Evolutionary conservation across 306 rosid species (phyloP).

Genomic region (Medicago ruthenica): DNA sequence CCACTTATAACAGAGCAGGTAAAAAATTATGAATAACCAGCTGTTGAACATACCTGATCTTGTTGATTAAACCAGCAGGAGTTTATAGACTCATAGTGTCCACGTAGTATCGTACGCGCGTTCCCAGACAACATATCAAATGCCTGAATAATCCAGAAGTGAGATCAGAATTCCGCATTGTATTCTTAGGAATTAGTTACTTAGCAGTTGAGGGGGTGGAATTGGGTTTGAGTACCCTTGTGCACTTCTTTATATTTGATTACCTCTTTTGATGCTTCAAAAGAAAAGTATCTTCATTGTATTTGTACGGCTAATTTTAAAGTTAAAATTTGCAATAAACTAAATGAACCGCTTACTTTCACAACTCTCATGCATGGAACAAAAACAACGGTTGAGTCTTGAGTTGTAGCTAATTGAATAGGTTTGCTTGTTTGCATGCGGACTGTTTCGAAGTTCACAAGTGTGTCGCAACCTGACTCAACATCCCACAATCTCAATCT

Average conservation of each 20-base stretch:
- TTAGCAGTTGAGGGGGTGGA: neutral
- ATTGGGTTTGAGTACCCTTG: conserved; percentile 1
- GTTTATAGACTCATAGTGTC: conserved; percentile 88
- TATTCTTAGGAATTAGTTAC: conserved; percentile 2
- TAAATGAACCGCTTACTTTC: conserved; percentile 55
- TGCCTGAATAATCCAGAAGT: conserved; percentile 60
- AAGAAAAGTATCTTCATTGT: conserved; percentile 27
- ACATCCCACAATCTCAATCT: conserved; percentile 93
- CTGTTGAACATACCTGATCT: conserved; percentile 71
- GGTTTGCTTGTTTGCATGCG: conserved; percentile 90
- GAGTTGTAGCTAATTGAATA: conserved; percentile 84
- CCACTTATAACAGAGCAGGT: conserved; percentile 19
- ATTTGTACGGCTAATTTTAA: conserved; percentile 28
- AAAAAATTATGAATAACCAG: conserved; percentile 10
- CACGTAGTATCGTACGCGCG: conserved; percentile 62
- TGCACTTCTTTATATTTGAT: neutral
- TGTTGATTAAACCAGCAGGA: conserved; percentile 79
- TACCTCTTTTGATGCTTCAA: neutral
- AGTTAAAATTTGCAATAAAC: conserved; percentile 32
- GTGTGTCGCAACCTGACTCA: conserved; percentile 92
- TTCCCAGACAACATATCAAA: conserved; percentile 92
- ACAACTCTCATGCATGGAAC: conserved; percentile 96
- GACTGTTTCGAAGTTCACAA: conserved; percentile 87
- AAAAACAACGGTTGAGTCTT: conserved; percentile 70
- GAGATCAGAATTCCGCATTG: conserved; percentile 33